Evolutionary conservation across 176 grass and related monocot genomes (phyloP), one percentile per base, ranked within the genome.

Genomic region (Aegilops longissima): DNA sequence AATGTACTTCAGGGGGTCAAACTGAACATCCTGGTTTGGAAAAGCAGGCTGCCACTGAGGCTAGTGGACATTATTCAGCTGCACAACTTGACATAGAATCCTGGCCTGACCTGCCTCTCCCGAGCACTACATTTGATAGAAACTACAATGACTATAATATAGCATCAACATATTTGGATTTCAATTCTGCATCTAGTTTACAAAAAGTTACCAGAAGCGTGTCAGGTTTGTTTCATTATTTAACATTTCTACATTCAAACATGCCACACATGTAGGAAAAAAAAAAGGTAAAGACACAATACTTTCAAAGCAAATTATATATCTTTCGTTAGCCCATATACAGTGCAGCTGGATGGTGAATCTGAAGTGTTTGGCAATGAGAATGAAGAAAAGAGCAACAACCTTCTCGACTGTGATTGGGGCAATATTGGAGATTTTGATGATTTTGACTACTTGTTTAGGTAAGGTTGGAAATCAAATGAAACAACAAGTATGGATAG

Each of bases 361-460:
- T 56, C 87, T 29, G 86, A 91, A 84, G 73, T 88, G 42, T 93
- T 90, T 68, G 81, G 39, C 78, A 70, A 88, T 88, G 87, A 89
- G 27, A 87, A 90, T 87, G 93, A 95, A 83, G 93, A 90, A 63
- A 90, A 88, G 24, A 88, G 85, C 76, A 92, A 90, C 66, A 92
- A 68, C 62, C 92, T 95, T 83, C 82, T 98, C 61, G 77, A 98
- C 29, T 98, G 93, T 12, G 91, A 95, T 83, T 95, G 95, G 95
- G 93, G 88, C 80, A 98, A 93, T 78, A 87, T 98, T 39, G 96
- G 88, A 31, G 90, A 92, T 79, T 94, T 98, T 64, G 93, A 94
- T 81, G 93, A 96, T 88, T 88, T 95, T 92, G 96, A 98, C 70
- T 83, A 80, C 58, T 87, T 98, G 76, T 98, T 98, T 89, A 95